Base-by-base conservation (phyloP, 2,329 filamentous ascomycete genomes). In the Pseudogymnoascus sp. region DNA sequence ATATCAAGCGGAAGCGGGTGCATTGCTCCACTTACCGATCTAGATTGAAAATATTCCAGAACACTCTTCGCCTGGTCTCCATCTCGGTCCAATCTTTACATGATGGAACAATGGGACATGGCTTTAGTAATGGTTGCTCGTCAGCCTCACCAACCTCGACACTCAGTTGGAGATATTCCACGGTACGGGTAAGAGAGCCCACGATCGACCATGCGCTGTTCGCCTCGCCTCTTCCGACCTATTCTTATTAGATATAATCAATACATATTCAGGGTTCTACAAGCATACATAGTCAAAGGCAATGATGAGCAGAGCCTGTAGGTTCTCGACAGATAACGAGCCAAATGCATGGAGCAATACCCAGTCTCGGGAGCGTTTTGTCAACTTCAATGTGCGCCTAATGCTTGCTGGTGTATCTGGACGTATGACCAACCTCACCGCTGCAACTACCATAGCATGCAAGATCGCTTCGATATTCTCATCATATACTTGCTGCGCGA, bases 1-100 rank as follows among this genome's bases (percentile, higher is more conserved):
- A 53, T 31, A 16, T 8, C 23, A 28, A 31, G 1, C 25, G 16
- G 23, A 16, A 11, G 8, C 47, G 47, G 4, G n/a, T 16, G 23
- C 4, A n/a, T 53, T 31, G 7, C 14, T n/a, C 16, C 8, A 53
- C 47, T 53, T 53, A 53, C 50, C 50, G 50, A 38, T 78, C 76
- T 63, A 77, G 69, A 2, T 74, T 66, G 64, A 78, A 78, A 3
- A 77, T 71, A 11, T 73, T 76, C 75, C 76, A 78, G 62, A 77
- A 78, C 2, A 78, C 72, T 0, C 76, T 67, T 1, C 77, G 69
- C 5, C 76, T 66, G 63, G 77, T 75, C 65, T 78, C 77, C 1
- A 69, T 68, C 42, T 75, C 75, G 1, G 68, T 71, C 75, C 75
- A 76, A 64, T 65, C 68, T 21, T 69, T 65, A 1, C 76, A 44